A percentile compares a stretch with the other conserved stretches of the same genome.
These are phyloP conservation scores for Pythium grandisporangium DNA, from an alignment of 352 stramenopile species.

Conservation along the genomic window DNA sequence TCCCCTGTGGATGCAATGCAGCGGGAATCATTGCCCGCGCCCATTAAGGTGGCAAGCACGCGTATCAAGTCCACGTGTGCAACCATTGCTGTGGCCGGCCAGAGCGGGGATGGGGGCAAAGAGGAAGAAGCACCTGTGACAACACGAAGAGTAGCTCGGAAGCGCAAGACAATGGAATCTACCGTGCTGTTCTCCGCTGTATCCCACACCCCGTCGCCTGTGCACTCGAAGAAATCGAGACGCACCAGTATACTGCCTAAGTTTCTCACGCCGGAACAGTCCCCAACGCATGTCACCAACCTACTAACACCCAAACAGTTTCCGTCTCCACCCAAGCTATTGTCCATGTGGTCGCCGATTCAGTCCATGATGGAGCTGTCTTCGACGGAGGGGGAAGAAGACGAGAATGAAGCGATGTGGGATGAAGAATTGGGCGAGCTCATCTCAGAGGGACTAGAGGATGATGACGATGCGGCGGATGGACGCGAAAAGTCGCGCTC, in stretches of 20 bases:
- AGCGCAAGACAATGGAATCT: conserved; percentile 10
- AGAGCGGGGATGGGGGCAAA: conserved; percentile 5
- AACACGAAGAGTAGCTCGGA: conserved; percentile 1
- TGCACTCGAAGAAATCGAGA: conserved; percentile 7
- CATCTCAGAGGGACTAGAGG: no score
- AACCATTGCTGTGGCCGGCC: not conserved
- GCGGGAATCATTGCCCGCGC: not conserved
- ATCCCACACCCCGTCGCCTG: conserved; percentile 10
- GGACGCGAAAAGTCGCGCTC: conserved; percentile 6
- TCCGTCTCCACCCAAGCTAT: conserved; percentile 8
- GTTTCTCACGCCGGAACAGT: conserved; percentile 10
- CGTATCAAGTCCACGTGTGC: conserved; percentile 1
- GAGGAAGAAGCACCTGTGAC: not conserved
- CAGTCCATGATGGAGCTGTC: conserved; percentile 5
- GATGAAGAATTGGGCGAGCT: conserved; percentile 1
- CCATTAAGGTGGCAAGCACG: conserved; percentile 1
- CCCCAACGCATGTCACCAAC: conserved; percentile 1
- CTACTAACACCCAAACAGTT: conserved; percentile 11
- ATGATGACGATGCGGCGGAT: conserved; percentile 2
- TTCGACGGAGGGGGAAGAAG: conserved; percentile 4
- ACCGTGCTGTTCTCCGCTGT: conserved; percentile 6
- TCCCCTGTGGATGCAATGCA: not conserved
- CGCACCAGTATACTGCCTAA: conserved; percentile 12
- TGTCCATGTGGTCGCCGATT: not conserved
- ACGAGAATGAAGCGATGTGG: conserved; percentile 4